These are phyloP conservation scores for Diaporthe sp. DNA, from an alignment of 2,329 filamentous ascomycete genomes.

Conservation along the genomic window DNA sequence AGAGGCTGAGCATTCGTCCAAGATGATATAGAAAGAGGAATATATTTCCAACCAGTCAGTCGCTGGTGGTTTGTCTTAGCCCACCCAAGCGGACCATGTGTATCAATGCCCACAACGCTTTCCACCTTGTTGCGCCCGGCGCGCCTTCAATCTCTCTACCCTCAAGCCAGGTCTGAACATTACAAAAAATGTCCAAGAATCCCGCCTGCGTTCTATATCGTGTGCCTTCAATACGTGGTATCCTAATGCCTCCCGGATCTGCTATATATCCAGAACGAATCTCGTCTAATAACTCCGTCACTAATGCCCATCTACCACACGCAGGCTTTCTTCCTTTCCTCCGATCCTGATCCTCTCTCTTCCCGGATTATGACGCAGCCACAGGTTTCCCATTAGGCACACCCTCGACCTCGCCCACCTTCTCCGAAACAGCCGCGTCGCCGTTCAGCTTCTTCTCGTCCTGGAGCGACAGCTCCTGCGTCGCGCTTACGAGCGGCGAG, in stretches of 20 bases:
- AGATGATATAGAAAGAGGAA: not conserved
- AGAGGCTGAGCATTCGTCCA: not conserved
- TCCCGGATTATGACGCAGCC: slow-evolving; percentile 9
- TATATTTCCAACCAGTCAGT: not conserved
- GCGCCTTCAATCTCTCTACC: not conserved
- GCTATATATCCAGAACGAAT: not conserved
- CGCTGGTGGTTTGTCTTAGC: not conserved
- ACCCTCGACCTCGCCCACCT: slow-evolving; percentile 28
- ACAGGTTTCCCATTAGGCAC: slow-evolving; percentile 25
- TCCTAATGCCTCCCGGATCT: not conserved
- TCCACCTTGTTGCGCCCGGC: not conserved
- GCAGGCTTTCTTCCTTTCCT: not conserved
- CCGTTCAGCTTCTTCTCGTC: slow-evolving; percentile 32
- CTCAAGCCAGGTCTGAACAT: not conserved
- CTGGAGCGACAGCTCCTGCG: slow-evolving; percentile 38
- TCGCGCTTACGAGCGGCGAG: slow-evolving; percentile 19
- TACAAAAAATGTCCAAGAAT: not conserved
- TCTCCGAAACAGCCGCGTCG: slow-evolving; percentile 38
- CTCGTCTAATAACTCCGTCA: slow-evolving; percentile 14
- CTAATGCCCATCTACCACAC: not conserved
- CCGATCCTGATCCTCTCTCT: too few relatives aligned
- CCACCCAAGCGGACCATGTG: not conserved
- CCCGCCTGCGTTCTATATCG: slow-evolving; percentile 12
- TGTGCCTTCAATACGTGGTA: not conserved
- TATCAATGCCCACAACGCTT: not conserved